Base-by-base conservation (phyloP, 352 stramenopile species). In the Phytophthora pluvialis region DNA sequence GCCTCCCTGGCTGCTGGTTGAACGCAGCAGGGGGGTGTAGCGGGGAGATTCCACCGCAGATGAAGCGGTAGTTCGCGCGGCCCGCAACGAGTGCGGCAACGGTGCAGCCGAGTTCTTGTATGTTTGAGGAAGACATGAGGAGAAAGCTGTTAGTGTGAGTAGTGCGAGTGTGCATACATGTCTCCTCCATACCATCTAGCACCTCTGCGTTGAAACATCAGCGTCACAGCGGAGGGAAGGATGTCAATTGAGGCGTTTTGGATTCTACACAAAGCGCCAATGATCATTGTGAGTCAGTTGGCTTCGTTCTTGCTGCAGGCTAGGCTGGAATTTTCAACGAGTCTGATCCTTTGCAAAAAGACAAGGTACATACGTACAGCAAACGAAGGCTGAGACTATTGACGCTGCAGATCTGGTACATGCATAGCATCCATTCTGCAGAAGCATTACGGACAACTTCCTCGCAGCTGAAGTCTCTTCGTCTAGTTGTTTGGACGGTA, bases 131-230 rank as follows among this genome's bases (percentile, higher is more conserved):
- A 57, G 35, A 47, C 33, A 60, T 15, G 55, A 71, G 50, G 45
- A 63, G 40, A 54, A 46, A 67, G 43, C 35, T 48, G 42, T 57
- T 62, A 49, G 35, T 64, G 32, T 59, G 43, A 62, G 46, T 69
- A 62, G 61, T 68, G 55, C 56, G 44, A 68, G 68, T 72, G 53
- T 59, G 56, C 55, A 66, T 74, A 64, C 60, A 66, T 64, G 35
- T 59, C 55, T 72, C 56, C 56, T 65, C 62, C 51, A 63, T 70
- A 52, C 33, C 60, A 58, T 58, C 39, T 53, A 47, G 35, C n/a
- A 59, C 53, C 47, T 64, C 54, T 66, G 49, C 58, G 36, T 64
- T 52, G 63, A 59, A 48, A 31, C 61, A 70, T 70, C 64, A 67
- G 33, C 48, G 49, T 49, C 51, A 64, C 18, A 60, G 40, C 38